Conservation (phyloP, 768 basidiomycete genomes). For the Obba rivulosa region DNA sequence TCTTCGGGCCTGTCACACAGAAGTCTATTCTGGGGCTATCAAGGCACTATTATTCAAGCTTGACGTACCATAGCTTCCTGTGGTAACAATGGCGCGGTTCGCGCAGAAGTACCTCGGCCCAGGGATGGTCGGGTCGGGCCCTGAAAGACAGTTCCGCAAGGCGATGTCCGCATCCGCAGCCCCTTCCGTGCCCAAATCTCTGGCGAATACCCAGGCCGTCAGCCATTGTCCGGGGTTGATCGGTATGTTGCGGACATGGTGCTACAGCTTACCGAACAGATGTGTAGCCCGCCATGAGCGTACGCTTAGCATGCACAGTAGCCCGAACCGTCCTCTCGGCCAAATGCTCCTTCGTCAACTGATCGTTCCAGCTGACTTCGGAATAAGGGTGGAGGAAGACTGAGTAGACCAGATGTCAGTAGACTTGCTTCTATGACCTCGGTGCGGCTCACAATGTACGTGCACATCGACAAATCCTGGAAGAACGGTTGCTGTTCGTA, state of each 20-base stretch:
- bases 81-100: slow-evolving; percentile 53
- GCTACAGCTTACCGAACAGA: slow-evolving; percentile 42
- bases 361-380: slow-evolving; percentile 59
- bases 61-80: slow-evolving; percentile 52
- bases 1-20: slow-evolving; percentile 44
- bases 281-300: slow-evolving; percentile 59
- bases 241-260: background rate
- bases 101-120: slow-evolving; percentile 61
- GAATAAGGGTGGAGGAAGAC: slow-evolving; percentile 59
- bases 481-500: slow-evolving; percentile 41
- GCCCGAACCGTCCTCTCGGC: slow-evolving; percentile 58
- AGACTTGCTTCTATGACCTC: background rate
- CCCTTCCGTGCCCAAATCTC: slow-evolving; percentile 67
- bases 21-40: background rate
- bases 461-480: slow-evolving; percentile 38
- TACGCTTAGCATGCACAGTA: slow-evolving; percentile 51
- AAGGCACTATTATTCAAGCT: background rate
- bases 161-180: slow-evolving; percentile 57
- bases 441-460: slow-evolving; percentile 5
- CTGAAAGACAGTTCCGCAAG: slow-evolving; percentile 50
- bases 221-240: background rate
- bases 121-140: slow-evolving; percentile 42
- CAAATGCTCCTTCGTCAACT: slow-evolving; percentile 51
- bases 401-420: slow-evolving; percentile 14
- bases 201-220: slow-evolving; percentile 14